Conservation (phyloP, 2,329 filamentous ascomycete species). For the Bipolaris bicolor region DNA sequence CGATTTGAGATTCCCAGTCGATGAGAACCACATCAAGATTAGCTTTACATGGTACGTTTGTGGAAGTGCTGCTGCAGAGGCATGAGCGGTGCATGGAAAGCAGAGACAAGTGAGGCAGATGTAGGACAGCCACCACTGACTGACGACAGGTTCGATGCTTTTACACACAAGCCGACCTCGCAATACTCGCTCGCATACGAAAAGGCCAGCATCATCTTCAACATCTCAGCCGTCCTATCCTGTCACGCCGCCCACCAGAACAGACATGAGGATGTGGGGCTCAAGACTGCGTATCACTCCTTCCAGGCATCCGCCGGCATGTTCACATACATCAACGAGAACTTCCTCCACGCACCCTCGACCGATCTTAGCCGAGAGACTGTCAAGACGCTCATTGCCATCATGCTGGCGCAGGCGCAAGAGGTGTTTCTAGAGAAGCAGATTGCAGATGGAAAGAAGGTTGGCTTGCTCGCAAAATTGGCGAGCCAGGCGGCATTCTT, state of each 20-base stretch:
- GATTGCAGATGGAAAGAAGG: slow-evolving; percentile 88
- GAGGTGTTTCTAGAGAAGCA: slow-evolving; percentile 98
- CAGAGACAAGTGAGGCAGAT: neutral
- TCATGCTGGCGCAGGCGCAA: slow-evolving; percentile 94
- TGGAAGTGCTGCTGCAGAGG: neutral
- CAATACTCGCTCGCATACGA: slow-evolving; percentile 98
- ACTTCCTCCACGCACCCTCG: slow-evolving; percentile 95
- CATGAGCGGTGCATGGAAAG: neutral
- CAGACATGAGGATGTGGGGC: slow-evolving; percentile 85
- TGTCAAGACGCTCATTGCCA: slow-evolving; percentile 88
- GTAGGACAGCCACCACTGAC: slow-evolving; percentile 25
- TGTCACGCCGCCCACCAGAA: slow-evolving; percentile 95
- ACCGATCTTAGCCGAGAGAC: slow-evolving; percentile 96
- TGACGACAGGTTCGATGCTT: slow-evolving; percentile 89
- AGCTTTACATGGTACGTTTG: slow-evolving; percentile 86
- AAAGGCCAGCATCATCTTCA: slow-evolving; percentile 99
- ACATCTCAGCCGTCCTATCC: slow-evolving; percentile 95
- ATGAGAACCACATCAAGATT: slow-evolving; percentile 99
- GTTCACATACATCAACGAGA: slow-evolving; percentile 99
- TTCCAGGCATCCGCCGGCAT: slow-evolving; percentile 98
- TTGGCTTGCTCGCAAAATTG: slow-evolving; percentile 87
- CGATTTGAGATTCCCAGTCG: slow-evolving; percentile 92
- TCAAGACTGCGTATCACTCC: slow-evolving; percentile 97
- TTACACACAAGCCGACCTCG: slow-evolving; percentile 95
- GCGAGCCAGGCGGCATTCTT: slow-evolving; percentile 89